Evolutionary conservation across 306 rosid genomes (phyloP), one percentile per base, ranked within the genome.

Genomic region (Acacia acuminata): DNA sequence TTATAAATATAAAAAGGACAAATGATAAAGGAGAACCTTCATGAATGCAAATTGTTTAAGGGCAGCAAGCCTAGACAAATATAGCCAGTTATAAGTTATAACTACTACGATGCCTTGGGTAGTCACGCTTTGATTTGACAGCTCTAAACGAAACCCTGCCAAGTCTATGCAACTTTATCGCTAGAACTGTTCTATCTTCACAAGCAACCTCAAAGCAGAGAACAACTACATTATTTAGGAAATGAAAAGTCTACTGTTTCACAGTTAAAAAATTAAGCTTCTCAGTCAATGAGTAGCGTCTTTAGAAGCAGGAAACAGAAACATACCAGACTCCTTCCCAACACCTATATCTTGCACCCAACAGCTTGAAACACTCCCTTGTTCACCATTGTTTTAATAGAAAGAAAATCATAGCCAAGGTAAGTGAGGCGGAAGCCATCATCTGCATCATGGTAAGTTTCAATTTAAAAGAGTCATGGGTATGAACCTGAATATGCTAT

Each of bases 271-370:
- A 68, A 3, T 38, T 70, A 70, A 10, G 16, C 48, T 20, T 40
- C 14, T 12, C 30, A 13, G 5, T 71, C 10, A 7, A 71, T 45
- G 60, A 44, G 15, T 47, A 25, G n/a, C 17, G 5, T 6, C 7
- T 44, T n/a, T n/a, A n/a, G 19, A 58, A 38, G 70, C 63, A 32
- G 75, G 20, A 44, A 27, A 25, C 67, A 44, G 32, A 72, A 76
- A 69, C 32, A 34, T 89, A 93, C 98, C 98, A 63, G 99, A 95
- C 83, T 95, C 99, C 87, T 95, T 95, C 73, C 98, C 99, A 45
- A 95, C 99, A 1, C 99, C 98, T 76, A 95, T n/a, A n/a, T 94
- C 80, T 95, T 98, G 44, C 99, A 94, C 53, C 99, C 99, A 88
- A 95, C 98, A 5, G 90, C 73, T 44, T 81, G 85, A 85, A 95